Evolutionary conservation across 108 stramenopile species (phyloP).

Genomic region (Skeletonema potamos): DNA sequence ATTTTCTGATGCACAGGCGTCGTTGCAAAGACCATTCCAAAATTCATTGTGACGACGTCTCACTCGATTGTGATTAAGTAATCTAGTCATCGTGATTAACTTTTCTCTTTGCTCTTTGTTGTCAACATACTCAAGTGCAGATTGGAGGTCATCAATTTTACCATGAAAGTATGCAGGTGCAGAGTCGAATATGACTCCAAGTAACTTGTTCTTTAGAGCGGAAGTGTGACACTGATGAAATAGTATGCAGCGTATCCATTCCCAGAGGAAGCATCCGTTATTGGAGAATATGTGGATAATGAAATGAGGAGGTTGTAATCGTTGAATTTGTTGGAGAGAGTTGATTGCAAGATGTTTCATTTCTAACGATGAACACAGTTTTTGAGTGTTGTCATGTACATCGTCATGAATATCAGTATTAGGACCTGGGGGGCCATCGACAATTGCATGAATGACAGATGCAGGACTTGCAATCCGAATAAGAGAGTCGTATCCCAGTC

Average conservation of each 20-base stretch:
- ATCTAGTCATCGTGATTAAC: constrained; percentile 21
- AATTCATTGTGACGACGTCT: constrained; percentile 47
- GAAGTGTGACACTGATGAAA: constrained; percentile 1
- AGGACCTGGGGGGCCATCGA: constrained; percentile 1
- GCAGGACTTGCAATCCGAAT: constrained; percentile 56
- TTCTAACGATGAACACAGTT: constrained; percentile 1
- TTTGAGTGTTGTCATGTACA: background rate
- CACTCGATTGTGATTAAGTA: background rate
- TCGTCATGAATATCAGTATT: constrained; percentile 3
- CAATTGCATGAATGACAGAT: constrained; percentile 45
- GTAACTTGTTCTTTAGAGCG: constrained; percentile 32
- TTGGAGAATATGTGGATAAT: constrained; percentile 83
- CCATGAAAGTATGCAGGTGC: constrained; percentile 55
- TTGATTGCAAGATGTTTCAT: constrained; percentile 60
- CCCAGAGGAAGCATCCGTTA: constrained; percentile 87
- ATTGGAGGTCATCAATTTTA: constrained; percentile 9
- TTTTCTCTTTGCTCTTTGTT: constrained; percentile 15
- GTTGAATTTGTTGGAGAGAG: constrained; percentile 47
- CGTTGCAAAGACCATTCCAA: constrained; percentile 46
- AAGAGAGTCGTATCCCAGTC: constrained; percentile 52
- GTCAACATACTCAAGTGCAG: constrained; percentile 28
- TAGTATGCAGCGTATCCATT: constrained; percentile 60
- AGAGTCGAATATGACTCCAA: constrained; percentile 78
- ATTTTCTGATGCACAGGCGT: constrained; percentile 11
- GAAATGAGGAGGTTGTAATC: constrained; percentile 26